Base-by-base conservation (phyloP, 192 early-diverging fungal genomes). In the Physocladia obscura region DNA sequence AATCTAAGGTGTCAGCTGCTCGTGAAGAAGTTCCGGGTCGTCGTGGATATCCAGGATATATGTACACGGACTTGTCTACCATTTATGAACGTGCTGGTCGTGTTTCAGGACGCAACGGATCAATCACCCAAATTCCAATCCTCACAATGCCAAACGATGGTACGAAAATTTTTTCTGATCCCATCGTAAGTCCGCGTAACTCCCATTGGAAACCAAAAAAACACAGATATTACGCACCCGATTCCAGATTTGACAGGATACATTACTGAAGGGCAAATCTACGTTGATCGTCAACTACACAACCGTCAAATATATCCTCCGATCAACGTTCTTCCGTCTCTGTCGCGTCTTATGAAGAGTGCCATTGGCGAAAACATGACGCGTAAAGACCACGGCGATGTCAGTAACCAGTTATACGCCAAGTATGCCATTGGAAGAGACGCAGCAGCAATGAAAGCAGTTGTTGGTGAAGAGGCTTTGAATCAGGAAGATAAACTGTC, bases 1-100 rank as follows among this genome's bases (percentile, higher is more conserved):
- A 44, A n/a, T 44, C 40, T 8, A 8, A 84, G 83, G 90, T 98
- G 44, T 99, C 97, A 67, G 95, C 97, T 69, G 95, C 95, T 17
- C 92, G 97, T 81, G 97, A 99, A 84, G 97, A 99, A 85, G 97
- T 99, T 2, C 97, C 97, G 4, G 97, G 97, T 77, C 93, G 97
- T 77, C 93, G 95, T 78, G 97, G 97, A 71, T 99, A 99, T 82
- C 97, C 97, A 19, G 97, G 97, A 83, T 99, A 99, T 77, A 99
- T 99, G 97, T 99, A 99, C 85, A 99, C 97, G 6, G 97, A 99
- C 89, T 88, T 99, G 83, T 95, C 97, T 26, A 99, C 95, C 61
- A 99, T 99, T 73, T 99, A 99, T 74, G 97, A 99, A 82, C 90
- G 97, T 76, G 97, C 95, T 17, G 97, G 97, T 49, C 93, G 97